These are phyloP conservation scores for Penicillium sumatraense DNA, from an alignment of 2,329 filamentous ascomycete species.

Conservation along the genomic window DNA sequence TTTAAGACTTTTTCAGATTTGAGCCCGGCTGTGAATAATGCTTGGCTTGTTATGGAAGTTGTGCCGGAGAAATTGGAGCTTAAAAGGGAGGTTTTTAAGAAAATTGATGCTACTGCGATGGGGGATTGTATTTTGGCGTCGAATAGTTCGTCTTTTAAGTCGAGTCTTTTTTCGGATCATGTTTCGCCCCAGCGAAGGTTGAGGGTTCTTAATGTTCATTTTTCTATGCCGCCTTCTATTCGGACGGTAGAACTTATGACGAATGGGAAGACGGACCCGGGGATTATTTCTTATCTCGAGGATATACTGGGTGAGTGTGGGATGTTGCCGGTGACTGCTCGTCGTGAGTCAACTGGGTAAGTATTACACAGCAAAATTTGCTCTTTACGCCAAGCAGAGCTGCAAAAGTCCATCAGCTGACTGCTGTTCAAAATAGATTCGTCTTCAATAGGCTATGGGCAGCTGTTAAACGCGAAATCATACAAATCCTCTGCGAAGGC, in stretches of 20 bases:
- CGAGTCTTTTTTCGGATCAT: conserved; percentile 50
- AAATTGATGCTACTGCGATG: conserved; percentile 48
- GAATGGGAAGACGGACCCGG: conserved; percentile 47
- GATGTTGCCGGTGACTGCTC: conserved; percentile 48
- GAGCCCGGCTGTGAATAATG: conserved; percentile 45
- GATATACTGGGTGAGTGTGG: conserved; percentile 46
- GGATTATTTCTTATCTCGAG: conserved; percentile 50
- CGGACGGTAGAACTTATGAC: conserved; percentile 61
- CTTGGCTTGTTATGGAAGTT: conserved; percentile 60
- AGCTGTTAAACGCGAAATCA: conserved; percentile 57
- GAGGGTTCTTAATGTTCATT: conserved; percentile 56
- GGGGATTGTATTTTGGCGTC: conserved; percentile 54
- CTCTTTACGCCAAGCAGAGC: neutral
- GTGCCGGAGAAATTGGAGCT: conserved; percentile 56
- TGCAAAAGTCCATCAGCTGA: neutral
- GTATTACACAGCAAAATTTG: no score
- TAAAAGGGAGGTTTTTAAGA: conserved; percentile 54
- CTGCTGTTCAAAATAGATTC: conserved; percentile 35
- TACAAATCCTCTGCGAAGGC: conserved; percentile 56
- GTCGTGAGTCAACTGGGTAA: conserved; percentile 53
- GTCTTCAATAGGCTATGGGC: conserved; percentile 63
- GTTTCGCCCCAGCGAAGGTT: conserved; percentile 27
- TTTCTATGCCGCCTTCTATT: conserved; percentile 51
- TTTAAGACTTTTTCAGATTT: conserved; percentile 45
- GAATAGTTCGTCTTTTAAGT: conserved; percentile 59